Evolutionary conservation across 768 basidiomycete species (phyloP), one percentile per base, ranked within the genome.

Genomic region (Rhodotorula paludigena): DNA sequence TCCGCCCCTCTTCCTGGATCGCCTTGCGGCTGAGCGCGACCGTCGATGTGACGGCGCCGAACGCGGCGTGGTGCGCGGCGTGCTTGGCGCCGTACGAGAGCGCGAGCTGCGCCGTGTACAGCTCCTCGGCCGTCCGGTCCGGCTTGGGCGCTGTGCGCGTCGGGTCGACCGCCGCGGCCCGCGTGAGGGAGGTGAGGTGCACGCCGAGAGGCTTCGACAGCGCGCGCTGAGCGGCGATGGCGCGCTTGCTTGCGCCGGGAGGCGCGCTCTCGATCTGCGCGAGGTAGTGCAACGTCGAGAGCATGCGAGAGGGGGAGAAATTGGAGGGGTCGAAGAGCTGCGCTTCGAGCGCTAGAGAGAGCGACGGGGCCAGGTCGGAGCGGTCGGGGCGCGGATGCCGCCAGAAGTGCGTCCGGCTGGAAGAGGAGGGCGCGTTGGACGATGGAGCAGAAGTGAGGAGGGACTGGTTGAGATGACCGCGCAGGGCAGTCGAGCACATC

Each of bases 11-110:
- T 10, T 64, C 68, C 7, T 60, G 55, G 54, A 64, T 55, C 18
- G 59, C 32, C 5, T 52, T 56, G 23, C 54, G 36, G 14, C 59
- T 56, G 59, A 64, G 45, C 10, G 68, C 53, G 30, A 49, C 55
- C 39, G 63, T 69, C 7, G 47, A 45, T 28, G 63, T 69, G 18
- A 64, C 25, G 18, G 47, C 42, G 33, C 68, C 68, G 63, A 60
- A 60, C 41, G 58, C 25, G 21, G 58, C n/a, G 36, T 64, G 58
- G 33, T 64, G 59, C 28, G 63, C 48, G 21, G 63, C 68, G 41
- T 44, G 44, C 20, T 59, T 49, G 5, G 59, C 39, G n/a, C 48
- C 54, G 25, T 59, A 35, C 21, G 41, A n/a, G 2, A 60, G 59
- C 6, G 54, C n/a, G 32, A 64, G 25, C 30, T 60, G 59, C 5